Percentiles rank a stretch among this genome's conserved stretches.
These are phyloP conservation scores for Raffaelea arxii DNA, from an alignment of 2,329 filamentous ascomycete genomes.

Conservation along the genomic window DNA sequence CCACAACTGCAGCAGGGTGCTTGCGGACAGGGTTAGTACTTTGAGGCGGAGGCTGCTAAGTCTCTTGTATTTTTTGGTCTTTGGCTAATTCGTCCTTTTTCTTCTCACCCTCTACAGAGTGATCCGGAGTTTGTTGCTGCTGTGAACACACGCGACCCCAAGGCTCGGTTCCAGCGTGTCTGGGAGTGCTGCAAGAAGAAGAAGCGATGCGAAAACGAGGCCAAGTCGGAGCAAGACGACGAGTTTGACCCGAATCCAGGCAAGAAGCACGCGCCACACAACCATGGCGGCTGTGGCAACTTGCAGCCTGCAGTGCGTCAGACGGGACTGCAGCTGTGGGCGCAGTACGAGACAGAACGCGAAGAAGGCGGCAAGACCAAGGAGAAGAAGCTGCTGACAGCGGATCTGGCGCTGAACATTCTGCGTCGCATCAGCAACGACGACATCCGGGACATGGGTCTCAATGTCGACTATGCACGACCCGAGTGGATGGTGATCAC, in stretches of 20 bases:
- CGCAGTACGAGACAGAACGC: slow-evolving; percentile 62
- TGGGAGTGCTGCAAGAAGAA: slow-evolving; percentile 90
- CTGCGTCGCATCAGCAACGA: slow-evolving; percentile 75
- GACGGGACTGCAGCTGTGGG: slow-evolving; percentile 74
- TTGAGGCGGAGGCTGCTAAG: slow-evolving; percentile 27
- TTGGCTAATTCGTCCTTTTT: slow-evolving; percentile 19
- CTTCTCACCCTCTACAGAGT: slow-evolving; percentile 40
- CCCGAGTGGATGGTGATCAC: slow-evolving; percentile 98
- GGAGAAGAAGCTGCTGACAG: slow-evolving; percentile 74
- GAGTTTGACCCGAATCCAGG: slow-evolving; percentile 48
- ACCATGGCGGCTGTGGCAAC: slow-evolving; percentile 90
- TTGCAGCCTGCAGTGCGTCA: slow-evolving; percentile 80
- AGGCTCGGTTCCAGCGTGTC: slow-evolving; percentile 85
- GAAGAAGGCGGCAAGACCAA: slow-evolving; percentile 66
- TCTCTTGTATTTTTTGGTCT: slow-evolving; percentile 13
- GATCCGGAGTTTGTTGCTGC: slow-evolving; percentile 77
- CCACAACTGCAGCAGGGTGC: slow-evolving; percentile 96
- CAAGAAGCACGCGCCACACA: slow-evolving; percentile 41
- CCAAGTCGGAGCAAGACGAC: slow-evolving; percentile 49
- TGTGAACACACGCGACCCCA: slow-evolving; percentile 78
- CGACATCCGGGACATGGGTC: slow-evolving; percentile 76
- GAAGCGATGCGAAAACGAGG: slow-evolving; percentile 71
- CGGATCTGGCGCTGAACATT: slow-evolving; percentile 75
- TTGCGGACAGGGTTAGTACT: slow-evolving; percentile 95
- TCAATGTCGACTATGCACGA: slow-evolving; percentile 90